Evolutionary conservation across 257 asterid species (phyloP), one percentile per base, ranked within the genome.

Genomic region (Nicotiana knightiana): DNA sequence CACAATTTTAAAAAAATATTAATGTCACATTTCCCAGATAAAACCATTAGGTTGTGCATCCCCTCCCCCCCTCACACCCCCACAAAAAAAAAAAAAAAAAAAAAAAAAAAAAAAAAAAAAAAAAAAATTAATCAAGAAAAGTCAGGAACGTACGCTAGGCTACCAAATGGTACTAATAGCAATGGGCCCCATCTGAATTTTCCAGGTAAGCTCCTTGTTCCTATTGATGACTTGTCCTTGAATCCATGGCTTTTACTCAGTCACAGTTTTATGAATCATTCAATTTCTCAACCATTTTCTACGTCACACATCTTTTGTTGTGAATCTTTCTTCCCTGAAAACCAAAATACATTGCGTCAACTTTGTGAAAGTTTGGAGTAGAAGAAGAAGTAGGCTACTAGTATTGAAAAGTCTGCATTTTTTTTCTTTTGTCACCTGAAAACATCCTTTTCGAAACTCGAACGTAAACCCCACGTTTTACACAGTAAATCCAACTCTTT

Each of bases 141-240:
- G 28, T 62, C 43, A 24, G 58, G 62, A 21, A 79, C 4, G 71
- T 61, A 55, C 9, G 70, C 53, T 43, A 79, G 82, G 58, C 75
- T 46, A 63, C 33, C 21, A 59, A 59, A 58, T 17, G 77, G 79
- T 37, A 33, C 46, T 51, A 11, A 28, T 21, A 26, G 21, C 1
- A 55, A 18, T 51, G 80, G 64, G 51, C 12, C 59, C 63, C 83
- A 65, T 82, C 73, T 18, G 65, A 51, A 79, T 18, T 80, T 84
- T 82, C 87, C 83, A 77, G 70, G 85, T 15, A 68, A 80, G 32
- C 24, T 78, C 82, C 39, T 76, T 84, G 30, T 76, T 37, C 87
- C 86, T 83, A 81, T 81, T 48, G 3, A 37, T 18, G 66, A 79
- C 65, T 76, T 64, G 90, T 83, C 68, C 59, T 77, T 1, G 26